Percentiles rank a stretch among this genome's conserved stretches.
Evolutionary conservation across 225 moss, liverwort and hornwort species (phyloP).

Genomic region (Antitrichia curtipendula): DNA sequence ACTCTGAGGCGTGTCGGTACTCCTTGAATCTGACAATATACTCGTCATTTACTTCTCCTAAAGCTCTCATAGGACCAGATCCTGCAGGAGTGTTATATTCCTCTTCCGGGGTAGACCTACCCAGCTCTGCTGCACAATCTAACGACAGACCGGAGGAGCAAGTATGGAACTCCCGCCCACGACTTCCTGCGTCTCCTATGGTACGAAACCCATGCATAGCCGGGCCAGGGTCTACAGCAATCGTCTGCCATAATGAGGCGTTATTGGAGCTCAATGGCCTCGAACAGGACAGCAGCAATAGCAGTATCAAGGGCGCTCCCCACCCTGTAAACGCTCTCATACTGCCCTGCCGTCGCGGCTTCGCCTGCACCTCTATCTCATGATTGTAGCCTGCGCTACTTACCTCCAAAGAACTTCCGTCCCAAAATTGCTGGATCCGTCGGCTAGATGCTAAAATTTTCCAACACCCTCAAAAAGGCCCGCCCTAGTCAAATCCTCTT

Average conservation of each 20-base stretch:
- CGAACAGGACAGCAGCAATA: constrained; percentile 13
- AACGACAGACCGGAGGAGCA: constrained; percentile 6
- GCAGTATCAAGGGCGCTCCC: constrained; percentile 27
- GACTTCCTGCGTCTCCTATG: background rate
- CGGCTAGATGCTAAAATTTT: background rate
- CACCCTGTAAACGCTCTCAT: constrained; percentile 43
- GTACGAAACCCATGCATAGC: background rate
- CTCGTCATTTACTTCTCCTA: constrained; percentile 64
- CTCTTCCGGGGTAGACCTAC: background rate
- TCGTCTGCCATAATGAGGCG: constrained; percentile 12
- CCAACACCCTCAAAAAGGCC: background rate
- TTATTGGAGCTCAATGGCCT: constrained; percentile 23
- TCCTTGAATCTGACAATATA: constrained; percentile 76
- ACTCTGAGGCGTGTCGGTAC: constrained; percentile 43
- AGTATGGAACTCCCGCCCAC: background rate
- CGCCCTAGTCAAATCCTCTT: background rate
- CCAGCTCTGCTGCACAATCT: constrained; percentile 1
- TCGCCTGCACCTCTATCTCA: constrained; percentile 17
- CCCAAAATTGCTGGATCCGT: background rate
- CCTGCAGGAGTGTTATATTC: background rate
- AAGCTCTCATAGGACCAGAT: constrained; percentile 20
- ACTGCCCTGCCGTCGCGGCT: constrained; percentile 20
- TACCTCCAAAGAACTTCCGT: background rate
- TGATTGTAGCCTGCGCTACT: background rate
- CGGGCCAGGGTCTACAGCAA: constrained; percentile 11